Conservation (phyloP, 208 protist species). For the Trypanosoma congolense region DNA sequence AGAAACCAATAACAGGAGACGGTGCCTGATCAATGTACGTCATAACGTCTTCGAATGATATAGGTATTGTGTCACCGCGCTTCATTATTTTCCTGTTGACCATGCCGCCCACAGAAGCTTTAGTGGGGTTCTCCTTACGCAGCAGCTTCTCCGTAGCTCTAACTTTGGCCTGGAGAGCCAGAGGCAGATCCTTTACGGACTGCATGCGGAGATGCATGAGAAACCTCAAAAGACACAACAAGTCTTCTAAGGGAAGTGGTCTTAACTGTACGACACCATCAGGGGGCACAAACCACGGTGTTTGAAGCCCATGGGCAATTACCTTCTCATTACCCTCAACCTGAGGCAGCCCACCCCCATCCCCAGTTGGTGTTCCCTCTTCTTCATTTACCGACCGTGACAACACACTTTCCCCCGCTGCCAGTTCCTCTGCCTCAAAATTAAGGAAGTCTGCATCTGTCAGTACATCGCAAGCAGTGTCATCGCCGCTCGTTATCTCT, state of each 20-base stretch:
- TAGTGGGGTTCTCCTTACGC: neutral
- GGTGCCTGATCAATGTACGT: slow-evolving; percentile 67
- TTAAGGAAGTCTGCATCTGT: slow-evolving; percentile 19
- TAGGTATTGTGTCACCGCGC: slow-evolving; percentile 2
- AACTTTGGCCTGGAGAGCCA: slow-evolving; percentile 15
- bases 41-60: slow-evolving; percentile 51
- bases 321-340: slow-evolving; percentile 5
- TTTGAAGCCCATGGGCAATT: slow-evolving; percentile 15
- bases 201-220: slow-evolving; percentile 60
- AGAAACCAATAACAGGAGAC: slow-evolving; percentile 63
- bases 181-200: slow-evolving; percentile 29
- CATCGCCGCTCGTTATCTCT: slow-evolving; percentile 1
- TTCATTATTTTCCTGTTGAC: neutral
- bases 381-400: too few relatives aligned
- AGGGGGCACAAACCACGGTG: slow-evolving; percentile 60
- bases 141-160: slow-evolving; percentile 1
- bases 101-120: neutral
- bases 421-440: slow-evolving; percentile 9
- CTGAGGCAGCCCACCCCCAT: too few relatives aligned
- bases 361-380: too few relatives aligned
- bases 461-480: slow-evolving; percentile 2
- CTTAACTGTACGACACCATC: slow-evolving; percentile 45
- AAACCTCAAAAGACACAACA: slow-evolving; percentile 43
- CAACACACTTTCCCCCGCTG: neutral
- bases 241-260: slow-evolving; percentile 40